Percentiles rank a stretch among this genome's conserved stretches.
Evolutionary conservation across 1,139 yeast genomes (phyloP).

Genomic region (Pichia sp.): DNA sequence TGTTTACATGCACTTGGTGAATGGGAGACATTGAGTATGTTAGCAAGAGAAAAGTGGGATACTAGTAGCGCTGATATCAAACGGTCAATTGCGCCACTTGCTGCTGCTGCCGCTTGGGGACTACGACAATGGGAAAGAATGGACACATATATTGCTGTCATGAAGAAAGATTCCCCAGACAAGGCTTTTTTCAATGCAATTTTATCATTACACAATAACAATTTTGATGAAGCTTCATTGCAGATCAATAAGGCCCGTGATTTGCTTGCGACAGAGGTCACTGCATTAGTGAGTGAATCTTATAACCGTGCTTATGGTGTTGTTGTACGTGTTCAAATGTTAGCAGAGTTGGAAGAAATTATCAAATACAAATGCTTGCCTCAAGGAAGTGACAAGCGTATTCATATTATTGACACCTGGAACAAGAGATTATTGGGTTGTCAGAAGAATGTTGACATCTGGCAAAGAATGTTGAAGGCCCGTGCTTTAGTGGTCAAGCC

Average conservation of each 20-base stretch:
- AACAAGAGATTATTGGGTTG: conserved; percentile 87
- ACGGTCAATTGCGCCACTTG: conserved; percentile 91
- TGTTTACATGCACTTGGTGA: conserved; percentile 96
- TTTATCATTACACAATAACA: conserved; percentile 76
- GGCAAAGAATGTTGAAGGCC: conserved; percentile 95
- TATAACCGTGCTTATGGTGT: conserved; percentile 96
- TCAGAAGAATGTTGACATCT: conserved; percentile 93
- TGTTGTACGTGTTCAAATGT: conserved; percentile 93
- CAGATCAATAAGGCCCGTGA: conserved; percentile 86
- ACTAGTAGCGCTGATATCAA: conserved; percentile 66
- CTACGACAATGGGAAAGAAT: conserved; percentile 94
- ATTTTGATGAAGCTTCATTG: conserved; percentile 73
- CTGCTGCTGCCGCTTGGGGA: conserved; percentile 99
- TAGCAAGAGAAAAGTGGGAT: conserved; percentile 85
- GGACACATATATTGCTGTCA: conserved; percentile 84
- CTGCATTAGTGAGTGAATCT: conserved; percentile 92
- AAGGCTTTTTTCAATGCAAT: conserved; percentile 92
- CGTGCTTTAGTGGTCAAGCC: conserved; percentile 92
- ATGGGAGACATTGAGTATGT: conserved; percentile 87
- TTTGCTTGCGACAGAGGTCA: conserved; percentile 83
- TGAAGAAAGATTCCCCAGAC: conserved; percentile 91
- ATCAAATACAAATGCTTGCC: conserved; percentile 83
- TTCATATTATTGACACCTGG: conserved; percentile 87
- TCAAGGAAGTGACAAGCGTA: conserved; percentile 72
- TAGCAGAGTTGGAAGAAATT: conserved; percentile 94